Evolutionary conservation across 768 basidiomycete species (phyloP).

Genomic region (Pulveroboletus sp.): DNA sequence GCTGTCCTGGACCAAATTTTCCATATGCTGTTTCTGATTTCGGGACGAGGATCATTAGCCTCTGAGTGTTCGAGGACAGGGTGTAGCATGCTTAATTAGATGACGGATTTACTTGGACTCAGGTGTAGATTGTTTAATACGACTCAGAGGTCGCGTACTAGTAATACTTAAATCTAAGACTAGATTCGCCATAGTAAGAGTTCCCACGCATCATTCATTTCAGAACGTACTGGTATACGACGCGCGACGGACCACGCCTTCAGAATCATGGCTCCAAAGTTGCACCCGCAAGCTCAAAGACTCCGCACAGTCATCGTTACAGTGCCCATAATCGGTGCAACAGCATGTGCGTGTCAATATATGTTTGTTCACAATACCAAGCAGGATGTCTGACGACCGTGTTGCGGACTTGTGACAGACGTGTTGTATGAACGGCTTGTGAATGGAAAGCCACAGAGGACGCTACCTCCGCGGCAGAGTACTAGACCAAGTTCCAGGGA

Average conservation of each 20-base stretch:
- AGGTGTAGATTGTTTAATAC: too few relatives aligned
- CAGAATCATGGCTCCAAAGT: constrained; percentile 26
- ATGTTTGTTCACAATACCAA: neutral
- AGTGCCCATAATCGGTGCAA: constrained; percentile 62
- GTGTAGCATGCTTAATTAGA: too few relatives aligned
- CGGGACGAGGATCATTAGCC: constrained; percentile 47
- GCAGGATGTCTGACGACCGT: constrained; percentile 5
- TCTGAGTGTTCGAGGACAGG: constrained; percentile 4
- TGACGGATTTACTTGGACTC: too few relatives aligned
- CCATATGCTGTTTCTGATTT: constrained; percentile 45
- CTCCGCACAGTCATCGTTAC: constrained; percentile 58
- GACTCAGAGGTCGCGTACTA: too few relatives aligned
- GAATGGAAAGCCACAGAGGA: constrained; percentile 48
- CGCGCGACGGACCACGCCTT: too few relatives aligned
- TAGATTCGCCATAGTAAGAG: too few relatives aligned
- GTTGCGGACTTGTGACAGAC: constrained; percentile 35
- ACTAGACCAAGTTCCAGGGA: constrained; percentile 6
- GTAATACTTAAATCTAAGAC: too few relatives aligned
- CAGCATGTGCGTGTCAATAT: constrained; percentile 50
- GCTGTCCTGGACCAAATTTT: constrained; percentile 51
- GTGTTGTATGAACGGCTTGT: constrained; percentile 66
- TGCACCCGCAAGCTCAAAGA: constrained; percentile 44
- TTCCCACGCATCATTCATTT: too few relatives aligned
- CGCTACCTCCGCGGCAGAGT: constrained; percentile 26
- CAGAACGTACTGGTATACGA: too few relatives aligned